Evolutionary conservation across 192 early-diverging fungal genomes (phyloP).

Genomic region (Rhizophagus clarus): DNA sequence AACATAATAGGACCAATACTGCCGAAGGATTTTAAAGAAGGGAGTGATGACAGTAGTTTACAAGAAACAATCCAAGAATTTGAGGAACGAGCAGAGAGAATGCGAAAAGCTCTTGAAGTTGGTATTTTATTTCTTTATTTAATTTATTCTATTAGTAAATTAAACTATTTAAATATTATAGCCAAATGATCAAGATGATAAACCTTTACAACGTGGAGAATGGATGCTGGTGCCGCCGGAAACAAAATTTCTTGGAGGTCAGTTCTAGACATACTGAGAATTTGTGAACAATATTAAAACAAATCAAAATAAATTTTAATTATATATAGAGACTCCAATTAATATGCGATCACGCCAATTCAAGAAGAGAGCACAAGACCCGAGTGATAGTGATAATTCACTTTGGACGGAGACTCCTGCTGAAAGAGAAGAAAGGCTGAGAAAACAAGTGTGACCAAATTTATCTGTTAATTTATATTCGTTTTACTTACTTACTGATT

Average conservation of each 20-base stretch:
- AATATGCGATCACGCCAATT: slow-evolving; percentile 51
- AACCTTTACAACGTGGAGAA: slow-evolving; percentile 48
- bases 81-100: slow-evolving; percentile 44
- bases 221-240: slow-evolving; percentile 68
- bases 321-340: slow-evolving; percentile 6
- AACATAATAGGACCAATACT: slow-evolving; percentile 45
- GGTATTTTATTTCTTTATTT: neutral
- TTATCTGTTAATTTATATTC: neutral
- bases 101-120: slow-evolving; percentile 42
- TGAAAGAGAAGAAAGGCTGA: slow-evolving; percentile 45
- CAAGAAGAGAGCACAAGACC: slow-evolving; percentile 38
- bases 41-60: slow-evolving; percentile 5
- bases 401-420: slow-evolving; percentile 63
- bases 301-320: neutral
- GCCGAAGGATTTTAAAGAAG: slow-evolving; percentile 30
- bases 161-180: neutral
- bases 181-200: neutral
- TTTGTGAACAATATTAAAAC: neutral
- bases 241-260: slow-evolving; percentile 41
- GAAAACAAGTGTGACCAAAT: neutral
- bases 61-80: slow-evolving; percentile 41
- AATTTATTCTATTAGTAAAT: neutral
- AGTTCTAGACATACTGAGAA: neutral
- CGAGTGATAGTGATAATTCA: slow-evolving; percentile 47
- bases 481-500: neutral